Evolutionary conservation across 225 moss, liverwort and hornwort genomes (phyloP), one percentile per base, ranked within the genome.

Genomic region (Ulota crispa): DNA sequence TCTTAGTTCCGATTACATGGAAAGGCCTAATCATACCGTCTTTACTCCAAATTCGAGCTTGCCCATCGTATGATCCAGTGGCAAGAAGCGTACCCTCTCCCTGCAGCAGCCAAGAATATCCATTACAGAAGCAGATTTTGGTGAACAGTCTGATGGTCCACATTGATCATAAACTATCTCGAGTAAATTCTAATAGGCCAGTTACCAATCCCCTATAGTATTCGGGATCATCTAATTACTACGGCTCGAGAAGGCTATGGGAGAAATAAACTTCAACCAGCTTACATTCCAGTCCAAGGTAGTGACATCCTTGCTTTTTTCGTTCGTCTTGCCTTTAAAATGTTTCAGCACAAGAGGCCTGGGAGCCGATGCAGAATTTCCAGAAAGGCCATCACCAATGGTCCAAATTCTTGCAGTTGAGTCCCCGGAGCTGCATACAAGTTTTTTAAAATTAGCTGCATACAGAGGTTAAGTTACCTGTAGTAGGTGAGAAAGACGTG

Each of bases 251-350:
- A 67, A 76, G 67, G 24, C 4, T 14, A 59, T 68, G 27, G 37
- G 11, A 80, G 39, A 26, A 32, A 50, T 32, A 43, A 37, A 57
- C 45, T 62, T 64, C 43, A 68, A 68, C 69, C 64, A 82, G 70
- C 95, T 89, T 90, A 95, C 97, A 88, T 98, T 99, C 98, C 98
- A 99, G 80, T 99, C 98, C 52, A 99, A 91, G 19, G 98, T 99
- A 30, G 98, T 99, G 63, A 99, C 98, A 82, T 99, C 98, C 80
- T 99, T 99, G 92, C 98, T 99, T 72, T 99, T 99, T 88, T 99
- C 98, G 77, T 99, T 99, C 18, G 98, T 99, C 84, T 99, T 99
- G 68, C 98, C 98, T 80, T 99, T 99, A 53, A 99, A 95, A 86
- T 99, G 98, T 72, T 99, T 99, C 80, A 99, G 83, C 56, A 99